These are phyloP conservation scores for Domatiomyces globalis DNA, from an alignment of 2,329 filamentous ascomycete species.

Conservation along the genomic window DNA sequence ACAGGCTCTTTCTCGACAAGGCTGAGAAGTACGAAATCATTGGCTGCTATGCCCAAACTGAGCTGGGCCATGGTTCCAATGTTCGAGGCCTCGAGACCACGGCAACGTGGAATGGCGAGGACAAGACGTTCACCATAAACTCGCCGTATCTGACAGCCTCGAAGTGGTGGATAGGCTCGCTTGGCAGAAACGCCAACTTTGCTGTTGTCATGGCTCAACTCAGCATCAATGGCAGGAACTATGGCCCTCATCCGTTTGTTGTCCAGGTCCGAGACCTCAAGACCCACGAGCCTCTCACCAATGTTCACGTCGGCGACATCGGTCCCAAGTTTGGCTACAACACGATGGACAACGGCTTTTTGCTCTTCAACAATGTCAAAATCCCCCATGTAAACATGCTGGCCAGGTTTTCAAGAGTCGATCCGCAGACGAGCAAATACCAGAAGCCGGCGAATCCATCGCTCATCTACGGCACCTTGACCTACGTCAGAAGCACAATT, in stretches of 20 bases:
- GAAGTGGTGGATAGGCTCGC: slow-evolving; percentile 76
- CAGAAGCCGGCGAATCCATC: slow-evolving; percentile 51
- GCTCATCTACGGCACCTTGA: slow-evolving; percentile 61
- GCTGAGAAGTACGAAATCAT: slow-evolving; percentile 58
- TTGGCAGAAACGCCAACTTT: slow-evolving; percentile 62
- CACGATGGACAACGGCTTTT: slow-evolving; percentile 70
- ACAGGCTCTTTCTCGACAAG: slow-evolving; percentile 55
- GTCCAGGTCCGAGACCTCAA: slow-evolving; percentile 58
- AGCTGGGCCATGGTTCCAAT: slow-evolving; percentile 66
- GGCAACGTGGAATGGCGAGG: slow-evolving; percentile 57
- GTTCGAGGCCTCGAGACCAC: slow-evolving; percentile 59
- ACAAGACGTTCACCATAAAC: slow-evolving; percentile 62
- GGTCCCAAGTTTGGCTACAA: slow-evolving; percentile 69
- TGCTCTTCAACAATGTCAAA: slow-evolving; percentile 63
- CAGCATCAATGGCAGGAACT: slow-evolving; percentile 51
- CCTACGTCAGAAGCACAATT: slow-evolving; percentile 59
- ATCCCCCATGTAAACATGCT: slow-evolving; percentile 63
- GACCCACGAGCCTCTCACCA: slow-evolving; percentile 54
- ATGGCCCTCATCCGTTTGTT: slow-evolving; percentile 65
- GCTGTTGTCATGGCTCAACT: slow-evolving; percentile 70
- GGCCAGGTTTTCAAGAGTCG: slow-evolving; percentile 54
- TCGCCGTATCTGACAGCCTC: slow-evolving; percentile 60
- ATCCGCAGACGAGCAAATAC: slow-evolving; percentile 55
- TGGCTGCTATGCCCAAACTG: slow-evolving; percentile 69
- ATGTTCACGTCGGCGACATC: slow-evolving; percentile 64